phyloP scores from a whole-genome alignment of 306 rosid genomes.

The Cucurbita moschata region DNA sequence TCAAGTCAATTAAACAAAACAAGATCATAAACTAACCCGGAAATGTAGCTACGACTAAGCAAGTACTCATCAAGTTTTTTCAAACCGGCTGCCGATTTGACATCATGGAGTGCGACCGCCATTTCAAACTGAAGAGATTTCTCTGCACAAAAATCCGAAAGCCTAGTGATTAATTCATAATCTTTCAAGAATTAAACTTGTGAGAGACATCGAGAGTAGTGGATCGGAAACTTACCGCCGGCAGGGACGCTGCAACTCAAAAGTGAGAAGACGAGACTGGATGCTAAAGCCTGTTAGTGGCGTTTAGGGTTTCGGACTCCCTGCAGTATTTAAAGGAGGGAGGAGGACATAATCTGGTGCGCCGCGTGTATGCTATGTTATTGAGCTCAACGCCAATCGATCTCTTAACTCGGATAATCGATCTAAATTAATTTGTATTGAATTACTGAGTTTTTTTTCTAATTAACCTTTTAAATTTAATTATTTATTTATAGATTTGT shows the following conservation, averaged over 20 bases:
- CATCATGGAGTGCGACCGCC: conserved; percentile 48
- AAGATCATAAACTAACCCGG: conserved; percentile 29
- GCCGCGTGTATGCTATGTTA: not conserved
- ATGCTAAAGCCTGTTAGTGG: not conserved
- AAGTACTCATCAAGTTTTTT: conserved; percentile 74
- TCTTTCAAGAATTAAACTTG: not conserved
- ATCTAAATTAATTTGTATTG: not conserved
- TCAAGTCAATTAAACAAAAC: not conserved
- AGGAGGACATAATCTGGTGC: not conserved
- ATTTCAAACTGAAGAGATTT: conserved; percentile 10
- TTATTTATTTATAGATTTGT: not conserved
- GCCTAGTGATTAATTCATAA: not conserved
- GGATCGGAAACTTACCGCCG: not conserved
- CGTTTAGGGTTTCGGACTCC: not conserved
- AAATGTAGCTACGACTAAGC: conserved; percentile 73
- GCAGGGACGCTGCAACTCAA: not conserved
- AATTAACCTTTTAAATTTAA: too few species aligned
- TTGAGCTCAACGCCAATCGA: not conserved
- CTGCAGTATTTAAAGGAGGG: not conserved
- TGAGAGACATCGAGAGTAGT: not conserved
- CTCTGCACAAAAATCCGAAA: not conserved
- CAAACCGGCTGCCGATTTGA: conserved; percentile 49
- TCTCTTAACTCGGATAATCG: not conserved
- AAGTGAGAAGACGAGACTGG: not conserved
- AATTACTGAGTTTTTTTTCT: not conserved